Base-by-base conservation (phyloP, 2,329 filamentous ascomycete species). In the Trichophyton schoenleinii region DNA sequence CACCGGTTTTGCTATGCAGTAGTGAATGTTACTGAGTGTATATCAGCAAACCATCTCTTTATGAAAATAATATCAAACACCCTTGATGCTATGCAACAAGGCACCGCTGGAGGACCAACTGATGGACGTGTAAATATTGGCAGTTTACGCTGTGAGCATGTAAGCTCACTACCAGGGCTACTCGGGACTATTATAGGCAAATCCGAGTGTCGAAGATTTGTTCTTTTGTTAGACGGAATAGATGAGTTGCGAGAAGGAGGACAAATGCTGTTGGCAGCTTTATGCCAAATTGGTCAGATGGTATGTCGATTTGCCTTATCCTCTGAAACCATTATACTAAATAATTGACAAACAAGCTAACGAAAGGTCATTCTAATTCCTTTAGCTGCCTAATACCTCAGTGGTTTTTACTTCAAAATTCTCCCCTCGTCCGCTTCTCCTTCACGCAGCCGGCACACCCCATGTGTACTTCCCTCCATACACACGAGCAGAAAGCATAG, bases 381-480 rank as follows among this genome's bases (percentile, higher is more conserved):
- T 20, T 53, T 63, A 95, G 89, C 88, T 96, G 52, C 87, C 90
- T 1, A 84, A 81, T 66, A 81, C 97, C 7, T 88, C 85, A 5
- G 83, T 87, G 38, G 75, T 96, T 63, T 85, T 95, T 68, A 85
- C 95, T 63, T 82, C 91, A 60, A 89, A 85, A 28, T 82, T 85
- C 11, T 72, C 72, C 6, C 86, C 90, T 0, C 80, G 86, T 0
- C 82, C 88, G 0, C 80, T 83, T 42, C 81, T 87, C 66, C 81
- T 95, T 7, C 87, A 88, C 66, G 80, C 83, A 6, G 77, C 87
- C 3, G 85, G 87, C 3, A 81, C 87, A 0, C 85, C 90, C 1
- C 86, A 94, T 71, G 78, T 97, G 28, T 83, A 88, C 69, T 97
- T 97, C 70, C 83, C 89, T 0, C 81, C 89, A 2, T 99, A 97